Base-by-base conservation (phyloP, 345 rosid genomes). In the Ceriops decandra region DNA sequence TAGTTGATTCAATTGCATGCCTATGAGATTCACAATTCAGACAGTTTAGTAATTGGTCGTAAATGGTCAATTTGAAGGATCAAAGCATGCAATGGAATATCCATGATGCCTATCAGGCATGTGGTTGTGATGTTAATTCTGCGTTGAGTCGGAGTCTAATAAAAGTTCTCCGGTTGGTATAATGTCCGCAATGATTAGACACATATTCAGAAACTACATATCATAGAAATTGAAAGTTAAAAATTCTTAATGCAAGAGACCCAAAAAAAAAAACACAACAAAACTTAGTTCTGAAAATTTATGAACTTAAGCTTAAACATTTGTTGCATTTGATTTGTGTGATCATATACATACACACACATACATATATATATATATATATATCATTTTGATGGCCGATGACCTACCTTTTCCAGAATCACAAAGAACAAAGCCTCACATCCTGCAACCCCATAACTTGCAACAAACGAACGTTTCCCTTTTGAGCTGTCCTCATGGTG, bases 361-460 rank as follows among this genome's bases (percentile, higher is more conserved):
- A 35, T 7, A 21, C 10, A 28, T 28, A 28, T 28, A 28, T 28
- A 28, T 28, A 28, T 28, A 28, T 28, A 28, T 28, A 28, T 53
- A 7, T n/a, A 46, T 35, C 73, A 16, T 30, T 53, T 30, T 42
- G 32, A 9, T 19, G 36, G 4, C 30, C 31, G 15, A 30, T 58
- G 28, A 11, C 28, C 42, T 42, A 56, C 32, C 63, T 63, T 57
- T 22, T 56, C 63, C 56, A 61, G 24, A 35, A 42, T 7, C 63
- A 71, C 11, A 54, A 42, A 20, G 6, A 60, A 4, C 52, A 59
- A 72, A 66, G 26, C 54, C 32, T 59, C 33, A 28, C 63, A 57
- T 46, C 63, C 57, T 36, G 52, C 52, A 73, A 24, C 57, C 67
- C 71, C 72, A 67, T 21, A 60, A 61, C 57, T 73, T 67, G 54